phyloP scores from a whole-genome alignment of 495 filamentous ascomycete species.

The Talaromyces borbonicus region DNA sequence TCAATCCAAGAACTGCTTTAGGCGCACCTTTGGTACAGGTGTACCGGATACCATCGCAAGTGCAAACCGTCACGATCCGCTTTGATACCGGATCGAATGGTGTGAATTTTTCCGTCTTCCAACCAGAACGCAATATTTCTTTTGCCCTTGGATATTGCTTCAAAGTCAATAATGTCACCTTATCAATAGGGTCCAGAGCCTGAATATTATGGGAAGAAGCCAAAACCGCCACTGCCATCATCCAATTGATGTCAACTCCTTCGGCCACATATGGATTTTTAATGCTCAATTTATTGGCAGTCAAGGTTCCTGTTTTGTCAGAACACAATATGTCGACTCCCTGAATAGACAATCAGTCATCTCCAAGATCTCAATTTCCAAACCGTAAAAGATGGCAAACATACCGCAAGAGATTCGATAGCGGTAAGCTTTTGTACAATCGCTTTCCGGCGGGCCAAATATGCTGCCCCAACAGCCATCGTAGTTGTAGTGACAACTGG shows the following conservation, averaged over 20 bases:
- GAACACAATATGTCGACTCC: slow-evolving; percentile 96
- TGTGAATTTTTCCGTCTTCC: slow-evolving; percentile 60
- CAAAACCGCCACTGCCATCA: slow-evolving; percentile 62
- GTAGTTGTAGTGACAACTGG: slow-evolving; percentile 93
- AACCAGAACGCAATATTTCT: slow-evolving; percentile 53
- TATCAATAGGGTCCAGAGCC: slow-evolving; percentile 64
- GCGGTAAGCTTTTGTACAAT: slow-evolving; percentile 95
- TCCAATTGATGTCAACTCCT: slow-evolving; percentile 64
- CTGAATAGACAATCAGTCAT: slow-evolving; percentile 18
- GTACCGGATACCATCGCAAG: slow-evolving; percentile 51
- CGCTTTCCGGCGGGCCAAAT: slow-evolving; percentile 88
- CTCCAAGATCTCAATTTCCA: background rate
- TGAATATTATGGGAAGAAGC: slow-evolving; percentile 68
- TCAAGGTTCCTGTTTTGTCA: slow-evolving; percentile 74
- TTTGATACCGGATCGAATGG: slow-evolving; percentile 71
- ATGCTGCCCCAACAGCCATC: slow-evolving; percentile 92
- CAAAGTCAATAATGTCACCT: slow-evolving; percentile 59
- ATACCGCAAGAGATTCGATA: slow-evolving; percentile 79
- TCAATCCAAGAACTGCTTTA: slow-evolving; percentile 58
- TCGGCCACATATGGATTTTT: slow-evolving; percentile 62
- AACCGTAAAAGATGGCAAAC: slow-evolving; percentile 7
- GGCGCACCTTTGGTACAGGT: slow-evolving; percentile 64
- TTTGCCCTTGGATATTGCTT: slow-evolving; percentile 56
- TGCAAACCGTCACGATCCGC: slow-evolving; percentile 55
- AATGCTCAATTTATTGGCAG: slow-evolving; percentile 63